A percentile compares a stretch with the other conserved stretches of the same genome.
Evolutionary conservation across 495 filamentous ascomycete genomes (phyloP).

Genomic region (Cairneyella variabilis): DNA sequence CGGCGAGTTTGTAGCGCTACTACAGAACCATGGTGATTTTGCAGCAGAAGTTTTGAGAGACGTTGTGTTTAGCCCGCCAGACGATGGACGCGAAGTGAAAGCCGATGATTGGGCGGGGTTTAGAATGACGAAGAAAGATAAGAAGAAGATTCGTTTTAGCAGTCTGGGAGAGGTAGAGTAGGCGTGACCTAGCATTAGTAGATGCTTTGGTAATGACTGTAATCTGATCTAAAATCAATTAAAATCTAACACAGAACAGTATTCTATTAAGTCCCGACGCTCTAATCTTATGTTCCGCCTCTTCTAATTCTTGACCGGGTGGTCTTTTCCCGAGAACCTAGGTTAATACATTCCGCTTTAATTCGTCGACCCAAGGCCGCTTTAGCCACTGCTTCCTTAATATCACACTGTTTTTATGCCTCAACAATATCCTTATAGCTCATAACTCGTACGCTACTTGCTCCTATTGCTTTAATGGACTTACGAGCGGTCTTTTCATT

Average conservation of each 20-base stretch:
- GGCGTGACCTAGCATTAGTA: too few relatives aligned
- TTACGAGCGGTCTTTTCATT: too few relatives aligned
- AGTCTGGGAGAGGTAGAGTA: too few relatives aligned
- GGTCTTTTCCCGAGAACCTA: not conserved
- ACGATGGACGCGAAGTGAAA: not conserved
- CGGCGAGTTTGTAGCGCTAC: not conserved
- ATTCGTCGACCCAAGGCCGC: not conserved
- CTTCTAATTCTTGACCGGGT: not conserved
- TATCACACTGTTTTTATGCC: not conserved
- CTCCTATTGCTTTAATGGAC: too few relatives aligned
- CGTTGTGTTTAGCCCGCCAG: not conserved
- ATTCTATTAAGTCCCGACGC: too few relatives aligned
- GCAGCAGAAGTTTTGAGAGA: slow-evolving; percentile 3
- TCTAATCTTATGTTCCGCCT: not conserved
- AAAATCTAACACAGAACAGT: too few relatives aligned
- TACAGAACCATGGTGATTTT: slow-evolving; percentile 1
- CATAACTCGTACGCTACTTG: too few relatives aligned
- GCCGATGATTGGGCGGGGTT: not conserved
- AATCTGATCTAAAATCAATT: too few relatives aligned
- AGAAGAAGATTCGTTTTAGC: not conserved
- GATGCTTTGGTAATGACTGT: too few relatives aligned
- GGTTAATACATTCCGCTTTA: not conserved
- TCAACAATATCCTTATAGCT: too few relatives aligned
- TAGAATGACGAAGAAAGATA: not conserved
- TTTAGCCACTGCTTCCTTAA: not conserved